A percentile compares a stretch with the other conserved stretches of the same genome.
Conservation (phyloP, 2,329 filamentous ascomycete species). For the Fusarium palustre region DNA sequence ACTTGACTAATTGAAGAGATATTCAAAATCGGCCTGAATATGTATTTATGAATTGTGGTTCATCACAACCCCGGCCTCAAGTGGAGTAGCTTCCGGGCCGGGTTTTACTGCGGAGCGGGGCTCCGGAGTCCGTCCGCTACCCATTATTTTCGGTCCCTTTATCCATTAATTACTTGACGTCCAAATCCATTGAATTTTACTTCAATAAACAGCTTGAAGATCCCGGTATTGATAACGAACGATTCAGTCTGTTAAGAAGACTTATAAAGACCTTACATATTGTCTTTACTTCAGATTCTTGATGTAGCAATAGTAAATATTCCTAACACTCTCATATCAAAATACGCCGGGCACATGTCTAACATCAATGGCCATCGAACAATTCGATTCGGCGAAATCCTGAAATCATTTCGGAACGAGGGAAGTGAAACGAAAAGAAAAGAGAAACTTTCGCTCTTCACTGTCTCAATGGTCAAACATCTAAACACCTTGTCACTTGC, state of each 20-base stretch:
- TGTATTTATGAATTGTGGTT: not conserved
- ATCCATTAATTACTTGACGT: too few relatives aligned
- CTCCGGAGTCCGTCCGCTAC: not conserved
- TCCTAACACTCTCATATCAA: not conserved
- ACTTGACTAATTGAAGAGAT: not conserved
- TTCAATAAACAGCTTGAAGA: too few relatives aligned
- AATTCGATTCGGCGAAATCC: not conserved
- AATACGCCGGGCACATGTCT: not conserved
- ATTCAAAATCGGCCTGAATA: not conserved
- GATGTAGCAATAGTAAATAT: too few relatives aligned
- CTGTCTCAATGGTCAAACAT: not conserved
- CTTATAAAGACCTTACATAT: too few relatives aligned
- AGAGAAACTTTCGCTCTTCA: not conserved
- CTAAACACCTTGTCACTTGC: too few relatives aligned
- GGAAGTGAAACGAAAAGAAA: not conserved
- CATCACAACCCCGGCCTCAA: not conserved
- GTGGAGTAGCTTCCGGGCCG: not conserved
- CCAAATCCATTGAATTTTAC: too few relatives aligned
- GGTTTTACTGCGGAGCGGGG: not conserved
- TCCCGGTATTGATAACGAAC: too few relatives aligned
- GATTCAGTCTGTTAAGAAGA: too few relatives aligned
- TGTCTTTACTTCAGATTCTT: too few relatives aligned
- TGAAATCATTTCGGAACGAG: slow-evolving; percentile 22
- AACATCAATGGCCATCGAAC: not conserved
- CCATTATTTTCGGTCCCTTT: not conserved